Percentiles rank a stretch among this genome's conserved stretches.
Conservation (phyloP, 371 early-diverging fungal genomes). For the Amoeboaphelidium protococcarum region DNA sequence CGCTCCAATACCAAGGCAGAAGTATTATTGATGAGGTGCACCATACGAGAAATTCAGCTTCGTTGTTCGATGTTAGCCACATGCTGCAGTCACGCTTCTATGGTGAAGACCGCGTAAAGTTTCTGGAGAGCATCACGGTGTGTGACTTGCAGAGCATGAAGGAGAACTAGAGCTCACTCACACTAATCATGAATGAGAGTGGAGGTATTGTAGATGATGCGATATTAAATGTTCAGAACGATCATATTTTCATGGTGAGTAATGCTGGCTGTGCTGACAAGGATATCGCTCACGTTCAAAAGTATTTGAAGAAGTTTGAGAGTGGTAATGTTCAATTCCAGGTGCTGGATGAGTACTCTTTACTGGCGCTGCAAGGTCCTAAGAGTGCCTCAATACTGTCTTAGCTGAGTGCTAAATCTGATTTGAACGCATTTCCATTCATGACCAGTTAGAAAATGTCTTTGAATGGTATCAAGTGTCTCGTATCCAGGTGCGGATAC, state of each 20-base stretch:
- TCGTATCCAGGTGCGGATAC: slow-evolving; percentile 85
- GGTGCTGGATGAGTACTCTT: slow-evolving; percentile 49
- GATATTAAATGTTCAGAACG: slow-evolving; percentile 64
- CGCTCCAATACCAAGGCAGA: slow-evolving; percentile 54
- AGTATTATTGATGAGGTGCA: slow-evolving; percentile 62
- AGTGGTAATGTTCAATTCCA: slow-evolving; percentile 58
- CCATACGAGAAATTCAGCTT: slow-evolving; percentile 69
- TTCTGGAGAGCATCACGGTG: slow-evolving; percentile 64
- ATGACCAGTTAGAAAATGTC: slow-evolving; percentile 54
- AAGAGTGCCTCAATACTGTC: slow-evolving; percentile 32
- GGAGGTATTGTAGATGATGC: slow-evolving; percentile 96
- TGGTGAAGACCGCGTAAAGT: slow-evolving; percentile 61
- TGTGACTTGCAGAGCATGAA: slow-evolving; percentile 58
- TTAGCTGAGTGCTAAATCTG: slow-evolving; percentile 19
- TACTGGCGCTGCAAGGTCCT: slow-evolving; percentile 68
- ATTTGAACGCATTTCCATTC: slow-evolving; percentile 42
- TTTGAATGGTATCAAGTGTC: slow-evolving; percentile 47
- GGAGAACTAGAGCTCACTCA: slow-evolving; percentile 50
- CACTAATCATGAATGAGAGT: slow-evolving; percentile 78
- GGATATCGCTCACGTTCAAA: slow-evolving; percentile 60
- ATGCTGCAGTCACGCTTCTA: slow-evolving; percentile 79
- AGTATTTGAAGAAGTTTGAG: slow-evolving; percentile 42
- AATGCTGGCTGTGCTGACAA: slow-evolving; percentile 93
- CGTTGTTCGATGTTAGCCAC: slow-evolving; percentile 91
- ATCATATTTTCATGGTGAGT: slow-evolving; percentile 66